Base-by-base conservation (phyloP, 768 basidiomycete species). In the Hericium erinaceus region DNA sequence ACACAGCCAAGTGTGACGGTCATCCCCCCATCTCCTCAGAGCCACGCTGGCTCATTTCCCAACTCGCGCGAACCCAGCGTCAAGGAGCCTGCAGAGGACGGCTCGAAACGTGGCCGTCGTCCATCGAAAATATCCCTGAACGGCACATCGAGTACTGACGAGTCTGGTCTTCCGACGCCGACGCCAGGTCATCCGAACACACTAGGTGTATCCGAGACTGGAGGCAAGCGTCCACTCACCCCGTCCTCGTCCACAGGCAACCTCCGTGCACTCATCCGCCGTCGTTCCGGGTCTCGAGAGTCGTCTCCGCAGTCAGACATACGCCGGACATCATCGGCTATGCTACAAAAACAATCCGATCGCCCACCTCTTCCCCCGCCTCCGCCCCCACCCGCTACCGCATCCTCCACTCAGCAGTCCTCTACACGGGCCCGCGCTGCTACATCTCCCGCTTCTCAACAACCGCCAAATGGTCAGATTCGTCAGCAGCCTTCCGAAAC, bases 21-120 rank as follows among this genome's bases (percentile, higher is more conserved):
- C 44, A 66, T 71, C 18, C 71, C 70, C 5, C 70, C 70, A 0
- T 71, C 71, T 6, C 71, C 71, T 2, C 64, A 60, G 5, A 65
- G 59, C 15, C 57, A 60, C 48, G 28, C 56, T 18, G 56, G 58
- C 39, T 65, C 65, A 20, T 33, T 64, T 55, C 65, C 57, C 57
- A 55, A 54, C 50, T 61, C 64, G 48, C 48, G 41, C 46, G 57
- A 62, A 40, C 54, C 54, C n/a, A 40, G 48, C 18, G 8, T 26
- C 49, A n/a, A 20, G 33, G 39, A 53, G 37, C 49, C 13, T 57
- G 12, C 51, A 54, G 57, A 59, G 63, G 12, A 66, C 64, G 39
- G 41, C 20, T 57, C 60, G 56, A 28, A 53, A 24, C 20, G 64
- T 24, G 6, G 57, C 54, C 59, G 54, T 41, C 52, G 13, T 38